Evolutionary conservation across 1,284 basidiomycete genomes (phyloP), one percentile per base, ranked within the genome.

Genomic region (Pseudomicrostroma phylloplanum): DNA sequence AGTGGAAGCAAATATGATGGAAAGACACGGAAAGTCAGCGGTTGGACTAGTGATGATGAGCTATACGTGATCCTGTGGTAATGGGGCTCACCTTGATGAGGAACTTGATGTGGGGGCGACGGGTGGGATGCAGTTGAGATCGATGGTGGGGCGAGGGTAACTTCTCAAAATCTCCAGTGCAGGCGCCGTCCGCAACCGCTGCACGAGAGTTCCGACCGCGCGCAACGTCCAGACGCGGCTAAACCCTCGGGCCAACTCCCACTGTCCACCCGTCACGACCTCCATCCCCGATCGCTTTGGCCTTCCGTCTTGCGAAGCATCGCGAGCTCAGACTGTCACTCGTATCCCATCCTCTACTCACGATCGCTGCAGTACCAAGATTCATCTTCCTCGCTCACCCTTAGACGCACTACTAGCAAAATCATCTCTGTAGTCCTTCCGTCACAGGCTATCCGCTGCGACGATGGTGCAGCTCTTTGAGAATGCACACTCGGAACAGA

Each of bases 401-500:
- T n/a, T n/a, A n/a, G n/a, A n/a, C n/a, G n/a, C n/a, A n/a, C n/a
- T n/a, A n/a, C n/a, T n/a, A n/a, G n/a, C n/a, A n/a, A n/a, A n/a
- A n/a, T n/a, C n/a, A n/a, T n/a, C n/a, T n/a, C n/a, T n/a, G n/a
- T n/a, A n/a, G n/a, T n/a, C n/a, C n/a, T n/a, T n/a, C n/a, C n/a
- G n/a, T n/a, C n/a, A n/a, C n/a, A n/a, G 30, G 30, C 30, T 36
- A 36, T 9, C 30, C 9, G 3, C 30, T 36, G 30, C 30, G 30
- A 48, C 15, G 53, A 39, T 56, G 55, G 19, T 25, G 46, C 67
- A 67, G 68, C 62, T 71, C 3, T 72, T 72, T 46, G 67, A 72
- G 55, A 61, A 65, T 36, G 67, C 64, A 2, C 71, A 75, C 54
- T 66, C 65, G 9, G 69, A 68, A 43, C 66, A 72, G 36, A 65